phyloP scores from a whole-genome alignment of 345 rosid species.

The Rhodamnia argentea region DNA sequence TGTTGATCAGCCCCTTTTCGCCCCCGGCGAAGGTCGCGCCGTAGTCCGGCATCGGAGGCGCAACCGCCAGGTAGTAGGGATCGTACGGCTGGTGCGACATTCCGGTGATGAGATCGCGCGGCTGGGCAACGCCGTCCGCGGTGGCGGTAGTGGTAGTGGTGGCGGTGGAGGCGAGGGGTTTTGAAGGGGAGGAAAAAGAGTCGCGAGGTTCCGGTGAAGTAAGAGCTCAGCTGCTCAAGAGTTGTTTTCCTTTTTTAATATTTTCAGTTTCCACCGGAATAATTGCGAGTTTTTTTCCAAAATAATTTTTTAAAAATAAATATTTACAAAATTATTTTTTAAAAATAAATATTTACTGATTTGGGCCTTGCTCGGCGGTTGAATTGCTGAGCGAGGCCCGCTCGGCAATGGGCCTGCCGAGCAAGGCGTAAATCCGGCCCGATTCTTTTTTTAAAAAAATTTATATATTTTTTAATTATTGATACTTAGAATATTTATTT shows the following conservation, averaged over 20 bases:
- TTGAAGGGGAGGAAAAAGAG: background rate
- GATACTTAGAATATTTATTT: too few species aligned
- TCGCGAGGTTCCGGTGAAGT: background rate
- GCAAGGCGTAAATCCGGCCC: too few species aligned
- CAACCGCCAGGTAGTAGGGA: conserved; percentile 37
- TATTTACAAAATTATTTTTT: too few species aligned
- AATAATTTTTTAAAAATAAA: too few species aligned
- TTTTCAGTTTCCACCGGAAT: background rate
- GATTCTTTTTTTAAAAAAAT: too few species aligned
- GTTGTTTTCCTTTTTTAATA: background rate
- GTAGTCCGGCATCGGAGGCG: conserved; percentile 8
- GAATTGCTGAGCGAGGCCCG: too few species aligned
- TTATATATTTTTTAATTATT: too few species aligned
- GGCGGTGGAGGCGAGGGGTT: background rate
- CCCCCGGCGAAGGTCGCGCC: conserved; percentile 13
- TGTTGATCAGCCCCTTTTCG: conserved; percentile 29
- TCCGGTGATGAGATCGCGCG: background rate
- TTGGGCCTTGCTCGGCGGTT: too few species aligned
- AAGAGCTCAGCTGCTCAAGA: background rate
- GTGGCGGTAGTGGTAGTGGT: background rate
- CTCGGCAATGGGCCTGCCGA: too few species aligned
- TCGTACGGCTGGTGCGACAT: conserved; percentile 59
- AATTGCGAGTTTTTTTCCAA: too few species aligned
- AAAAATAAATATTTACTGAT: too few species aligned
- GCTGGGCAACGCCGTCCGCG: background rate